These are phyloP conservation scores for Apium graveolens DNA, from an alignment of 129 eudicot species.

Conservation along the genomic window DNA sequence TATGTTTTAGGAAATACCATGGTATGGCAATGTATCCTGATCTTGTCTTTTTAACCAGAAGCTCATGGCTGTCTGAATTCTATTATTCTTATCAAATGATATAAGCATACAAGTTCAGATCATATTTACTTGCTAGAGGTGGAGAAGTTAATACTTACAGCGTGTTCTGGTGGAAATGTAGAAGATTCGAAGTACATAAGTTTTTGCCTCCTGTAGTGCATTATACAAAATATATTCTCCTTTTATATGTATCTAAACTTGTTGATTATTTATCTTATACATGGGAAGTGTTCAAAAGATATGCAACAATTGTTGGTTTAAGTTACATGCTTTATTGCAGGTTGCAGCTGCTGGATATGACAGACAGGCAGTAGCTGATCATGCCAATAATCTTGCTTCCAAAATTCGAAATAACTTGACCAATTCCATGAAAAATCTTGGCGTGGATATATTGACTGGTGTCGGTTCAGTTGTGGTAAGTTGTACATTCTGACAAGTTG, in stretches of 20 bases:
- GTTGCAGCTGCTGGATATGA: slow-evolving; percentile 97
- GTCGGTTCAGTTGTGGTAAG: slow-evolving; percentile 80
- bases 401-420: slow-evolving; percentile 83
- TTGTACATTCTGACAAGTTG: slow-evolving; percentile 16
- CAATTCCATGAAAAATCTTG: slow-evolving; percentile 89
- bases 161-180: background rate
- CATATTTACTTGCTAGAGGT: background rate
- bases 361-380: slow-evolving; percentile 96
- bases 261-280: background rate
- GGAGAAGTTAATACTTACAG: background rate
- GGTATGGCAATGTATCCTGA: background rate
- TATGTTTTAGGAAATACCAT: background rate
- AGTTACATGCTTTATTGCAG: slow-evolving; percentile 29
- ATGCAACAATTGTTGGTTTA: background rate
- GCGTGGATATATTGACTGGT: slow-evolving; percentile 96
- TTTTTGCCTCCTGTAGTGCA: background rate
- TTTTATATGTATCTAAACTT: background rate
- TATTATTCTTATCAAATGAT: background rate
- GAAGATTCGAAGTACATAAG: background rate
- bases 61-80: background rate
- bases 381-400: slow-evolving; percentile 86
- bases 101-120: background rate
- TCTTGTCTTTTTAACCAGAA: background rate
- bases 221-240: background rate
- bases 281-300: background rate